Percentiles rank a stretch among this genome's conserved stretches.
These are phyloP conservation scores for Scedosporium apiospermum DNA, from an alignment of 2,329 filamentous ascomycete species.

Conservation along the genomic window DNA sequence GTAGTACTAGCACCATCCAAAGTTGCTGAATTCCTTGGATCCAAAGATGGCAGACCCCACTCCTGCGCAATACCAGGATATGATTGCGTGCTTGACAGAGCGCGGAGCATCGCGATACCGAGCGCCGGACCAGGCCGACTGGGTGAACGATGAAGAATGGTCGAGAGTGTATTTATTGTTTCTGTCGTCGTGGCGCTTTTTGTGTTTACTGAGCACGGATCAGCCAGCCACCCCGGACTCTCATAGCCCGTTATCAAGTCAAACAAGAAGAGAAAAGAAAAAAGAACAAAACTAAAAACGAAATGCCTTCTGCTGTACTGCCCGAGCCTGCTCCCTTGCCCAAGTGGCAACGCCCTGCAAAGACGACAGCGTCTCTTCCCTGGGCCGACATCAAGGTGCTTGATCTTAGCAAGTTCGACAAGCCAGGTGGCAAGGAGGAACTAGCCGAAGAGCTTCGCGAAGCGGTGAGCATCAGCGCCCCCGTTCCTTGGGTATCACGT, in stretches of 20 bases:
- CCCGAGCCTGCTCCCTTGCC: conserved; percentile 11
- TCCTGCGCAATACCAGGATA: neutral
- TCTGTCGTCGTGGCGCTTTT: neutral
- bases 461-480: conserved; percentile 23
- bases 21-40: neutral
- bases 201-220: too few relatives aligned
- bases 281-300: neutral
- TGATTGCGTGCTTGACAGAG: neutral
- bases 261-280: neutral
- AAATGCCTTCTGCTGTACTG: conserved; percentile 9
- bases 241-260: neutral
- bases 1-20: neutral
- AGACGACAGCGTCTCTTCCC: conserved; percentile 16
- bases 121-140: neutral
- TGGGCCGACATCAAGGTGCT: conserved; percentile 47
- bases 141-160: neutral
- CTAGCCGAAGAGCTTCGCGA: conserved; percentile 41
- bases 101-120: neutral
- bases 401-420: conserved; percentile 37
- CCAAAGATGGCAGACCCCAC: neutral
- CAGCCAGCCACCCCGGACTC: too few relatives aligned
- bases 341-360: conserved; percentile 18
- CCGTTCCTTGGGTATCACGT: conserved; percentile 11
- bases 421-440: conserved; percentile 38
- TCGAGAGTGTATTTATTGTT: neutral